Evolutionary conservation across 495 filamentous ascomycete genomes (phyloP).

Genomic region (Hapsidospora chrysogenum): DNA sequence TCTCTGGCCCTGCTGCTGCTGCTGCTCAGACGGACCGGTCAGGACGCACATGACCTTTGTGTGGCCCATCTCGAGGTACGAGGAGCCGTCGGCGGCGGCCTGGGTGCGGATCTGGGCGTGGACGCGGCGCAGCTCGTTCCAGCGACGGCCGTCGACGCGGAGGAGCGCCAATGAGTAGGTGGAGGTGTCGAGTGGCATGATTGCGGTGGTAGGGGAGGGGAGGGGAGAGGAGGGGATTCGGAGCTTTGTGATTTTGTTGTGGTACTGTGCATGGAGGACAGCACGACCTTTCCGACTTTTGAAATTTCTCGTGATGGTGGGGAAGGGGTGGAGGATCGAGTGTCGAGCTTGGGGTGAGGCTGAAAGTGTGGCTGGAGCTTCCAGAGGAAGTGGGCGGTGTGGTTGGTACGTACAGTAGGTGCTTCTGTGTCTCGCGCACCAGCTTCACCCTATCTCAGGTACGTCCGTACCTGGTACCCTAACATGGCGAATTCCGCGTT

Average conservation of each 20-base stretch:
- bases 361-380: neutral
- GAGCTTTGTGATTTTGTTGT: too few relatives aligned
- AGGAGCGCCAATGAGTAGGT: slow-evolving; percentile 74
- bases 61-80: slow-evolving; percentile 88
- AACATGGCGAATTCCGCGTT: too few relatives aligned
- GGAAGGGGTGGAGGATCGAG: neutral
- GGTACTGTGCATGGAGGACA: too few relatives aligned
- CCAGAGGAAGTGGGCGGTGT: too few relatives aligned
- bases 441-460: too few relatives aligned
- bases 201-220: neutral
- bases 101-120: slow-evolving; percentile 83
- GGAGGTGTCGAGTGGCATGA: slow-evolving; percentile 82
- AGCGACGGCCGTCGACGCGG: slow-evolving; percentile 84
- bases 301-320: neutral
- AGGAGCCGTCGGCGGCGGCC: slow-evolving; percentile 74
- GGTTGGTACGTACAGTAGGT: too few relatives aligned
- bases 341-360: neutral
- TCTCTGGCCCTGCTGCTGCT: slow-evolving; percentile 32
- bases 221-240: too few relatives aligned
- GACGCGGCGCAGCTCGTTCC: slow-evolving; percentile 91
- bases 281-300: too few relatives aligned
- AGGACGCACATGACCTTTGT: slow-evolving; percentile 93
- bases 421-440: too few relatives aligned
- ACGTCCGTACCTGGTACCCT: too few relatives aligned
- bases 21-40: slow-evolving; percentile 43